A percentile compares a stretch with the other conserved stretches of the same genome.
These are phyloP conservation scores for Dimargaris verticillata DNA, from an alignment of 192 early-diverging fungal species.

Conservation along the genomic window DNA sequence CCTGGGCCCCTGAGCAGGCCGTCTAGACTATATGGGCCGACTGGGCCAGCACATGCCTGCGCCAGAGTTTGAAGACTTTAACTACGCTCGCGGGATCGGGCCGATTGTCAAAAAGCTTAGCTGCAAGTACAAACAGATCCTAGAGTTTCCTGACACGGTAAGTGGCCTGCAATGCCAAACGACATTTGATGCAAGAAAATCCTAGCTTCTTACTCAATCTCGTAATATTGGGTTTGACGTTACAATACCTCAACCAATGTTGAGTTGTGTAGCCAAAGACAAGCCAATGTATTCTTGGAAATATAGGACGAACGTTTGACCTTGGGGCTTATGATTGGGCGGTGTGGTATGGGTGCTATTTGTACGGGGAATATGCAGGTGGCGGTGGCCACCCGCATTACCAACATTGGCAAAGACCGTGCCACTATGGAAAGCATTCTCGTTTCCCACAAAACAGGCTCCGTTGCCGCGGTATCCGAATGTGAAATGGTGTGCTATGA, in stretches of 20 bases:
- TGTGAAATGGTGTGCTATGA: constrained; percentile 23
- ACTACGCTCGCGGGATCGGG: constrained; percentile 16
- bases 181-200: not conserved
- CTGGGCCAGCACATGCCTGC: constrained; percentile 9
- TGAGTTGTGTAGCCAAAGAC: no score
- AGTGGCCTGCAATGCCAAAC: not conserved
- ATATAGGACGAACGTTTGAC: not conserved
- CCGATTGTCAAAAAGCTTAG: constrained; percentile 25
- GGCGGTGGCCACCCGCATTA: constrained; percentile 17
- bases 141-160: constrained; percentile 29
- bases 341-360: no score
- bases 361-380: not conserved
- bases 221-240: not conserved
- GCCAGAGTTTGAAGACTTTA: constrained; percentile 7
- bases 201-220: not conserved
- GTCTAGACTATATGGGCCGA: constrained; percentile 13
- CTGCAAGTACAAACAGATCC: constrained; percentile 25
- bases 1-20: constrained; percentile 6
- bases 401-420: constrained; percentile 16
- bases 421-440: constrained; percentile 18
- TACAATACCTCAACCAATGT: not conserved
- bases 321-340: not conserved
- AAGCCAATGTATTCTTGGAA: not conserved
- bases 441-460: constrained; percentile 24
- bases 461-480: constrained; percentile 21